Base-by-base conservation (phyloP, 768 basidiomycete species). In the Boletus subparvulus region DNA sequence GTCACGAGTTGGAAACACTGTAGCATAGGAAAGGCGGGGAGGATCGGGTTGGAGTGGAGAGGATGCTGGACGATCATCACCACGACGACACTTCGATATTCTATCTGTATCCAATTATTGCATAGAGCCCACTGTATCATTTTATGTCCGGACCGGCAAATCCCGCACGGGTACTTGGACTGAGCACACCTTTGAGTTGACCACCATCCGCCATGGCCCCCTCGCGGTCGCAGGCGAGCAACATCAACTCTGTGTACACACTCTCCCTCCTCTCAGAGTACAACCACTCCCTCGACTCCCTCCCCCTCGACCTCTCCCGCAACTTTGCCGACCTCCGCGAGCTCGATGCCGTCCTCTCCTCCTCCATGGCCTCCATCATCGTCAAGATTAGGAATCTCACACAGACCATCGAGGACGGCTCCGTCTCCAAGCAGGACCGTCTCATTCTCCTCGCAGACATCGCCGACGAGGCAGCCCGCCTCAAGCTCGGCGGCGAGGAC, bases 311-410 rank as follows among this genome's bases (percentile, higher is more conserved):
- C 74, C 86, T 99, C 73, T 96, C 96, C 13, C 87, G 92, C 73
- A 88, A 86, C 73, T 92, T 97, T 72, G 92, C 90, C 12, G 97
- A 99, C 80, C 85, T 99, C 52, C 91, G 94, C 61, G 97, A 99
- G 76, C 90, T 99, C 75, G 97, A 98, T 73, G 97, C 96, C 55
- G 97, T 99, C 56, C 83, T 99, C 63, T 94, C 94, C 63, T 79
- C 90, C 43, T 92, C 92, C 59, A 89, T 96, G 74, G 71, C 84
- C 61, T 79, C 83, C 62, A 88, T 99, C 68, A 93, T 90, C 55
- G 64, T 80, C 44, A 93, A 93, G 74, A 87, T 98, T 61, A 80
- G 83, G 55, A 69, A 73, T 39, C 87, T 99, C 62, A 88, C 86
- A 40, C 68, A 77, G 55, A 85, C 92, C 82, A 85, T 97, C 67